Percentiles rank a stretch among this genome's conserved stretches.
Evolutionary conservation across 345 rosid genomes (phyloP).

Genomic region (Syzygium jambos): DNA sequence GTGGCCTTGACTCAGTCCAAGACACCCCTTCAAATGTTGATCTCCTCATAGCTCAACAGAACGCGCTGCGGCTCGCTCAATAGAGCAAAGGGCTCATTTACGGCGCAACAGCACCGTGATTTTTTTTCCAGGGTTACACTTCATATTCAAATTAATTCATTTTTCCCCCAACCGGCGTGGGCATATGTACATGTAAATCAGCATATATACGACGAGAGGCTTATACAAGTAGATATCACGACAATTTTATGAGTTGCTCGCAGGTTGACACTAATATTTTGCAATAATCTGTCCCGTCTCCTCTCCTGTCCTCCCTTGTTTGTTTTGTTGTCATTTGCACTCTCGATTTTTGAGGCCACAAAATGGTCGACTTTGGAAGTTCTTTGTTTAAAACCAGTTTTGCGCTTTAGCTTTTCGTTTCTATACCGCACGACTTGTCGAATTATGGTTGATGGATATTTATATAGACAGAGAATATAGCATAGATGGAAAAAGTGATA

Average conservation of each 20-base stretch:
- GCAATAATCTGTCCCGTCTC: not conserved
- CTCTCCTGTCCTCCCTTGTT: not conserved
- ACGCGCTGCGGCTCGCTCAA: not conserved
- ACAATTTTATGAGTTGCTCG: not conserved
- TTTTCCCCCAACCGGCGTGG: slow-evolving; percentile 21
- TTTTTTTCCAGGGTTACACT: not conserved
- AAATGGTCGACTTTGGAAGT: not conserved
- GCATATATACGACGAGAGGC: not conserved
- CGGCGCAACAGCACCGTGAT: not conserved
- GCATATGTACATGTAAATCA: slow-evolving; percentile 14
- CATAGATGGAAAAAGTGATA: too few relatives aligned
- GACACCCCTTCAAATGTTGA: not conserved
- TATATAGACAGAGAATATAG: not conserved
- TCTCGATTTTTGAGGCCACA: not conserved
- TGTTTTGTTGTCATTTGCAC: not conserved
- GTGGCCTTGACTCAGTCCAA: not conserved
- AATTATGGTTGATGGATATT: not conserved
- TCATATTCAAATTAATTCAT: slow-evolving; percentile 28
- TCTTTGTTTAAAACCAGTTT: not conserved
- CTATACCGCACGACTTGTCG: not conserved
- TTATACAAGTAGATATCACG: not conserved
- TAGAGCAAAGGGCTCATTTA: not conserved
- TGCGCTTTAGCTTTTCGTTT: not conserved
- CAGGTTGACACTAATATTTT: not conserved
- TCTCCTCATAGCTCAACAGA: not conserved